Base-by-base conservation (phyloP, 2,329 filamentous ascomycete genomes). In the Fusarium sp. region DNA sequence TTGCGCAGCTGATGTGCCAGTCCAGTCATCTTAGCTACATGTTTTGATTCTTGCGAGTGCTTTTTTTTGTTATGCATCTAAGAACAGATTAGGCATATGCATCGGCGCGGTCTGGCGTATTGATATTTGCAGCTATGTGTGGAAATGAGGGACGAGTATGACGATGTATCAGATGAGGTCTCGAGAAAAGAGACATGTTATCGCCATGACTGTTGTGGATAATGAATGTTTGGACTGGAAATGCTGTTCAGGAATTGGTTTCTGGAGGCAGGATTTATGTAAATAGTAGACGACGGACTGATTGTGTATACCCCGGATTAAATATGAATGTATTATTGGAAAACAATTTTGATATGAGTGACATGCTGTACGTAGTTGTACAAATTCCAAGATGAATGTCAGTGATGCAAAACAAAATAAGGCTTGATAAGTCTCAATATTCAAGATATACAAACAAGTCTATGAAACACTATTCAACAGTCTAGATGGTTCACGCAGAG, bases 1-100 rank as follows among this genome's bases (percentile, higher is more conserved):
- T 71, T 80, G 36, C 73, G 74, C 55, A 74, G 73, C 44, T 78
- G 66, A 73, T 50, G 38, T 22, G 22, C 29, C n/a, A n/a, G 35
- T 36, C 29, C n/a, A n/a, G 35, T 36, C 24, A 42, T 39, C 11
- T 47, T 38, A 24, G 34, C 19, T 38, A 24, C 38, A 32, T 35
- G 24, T 31, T 34, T 7, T 46, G 42, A 29, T 40, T 53, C 32
- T 47, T 58, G 46, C 40, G 57, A 40, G 45, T 63, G 40, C 36
- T 44, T 53, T 67, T 67, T 19, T 38, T 51, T 52, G 43, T 55
- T 49, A 35, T 45, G 47, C 34, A 59, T 66, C 48, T 63, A 36
- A 42, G 57, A 38, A 54, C 41, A 46, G 3, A 19, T 19, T 19
- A 34, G 53, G 44, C 49, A 62, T 51, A 31, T 60, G 45, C 48